Evolutionary conservation across 306 rosid genomes (phyloP).

Genomic region (Neltuma alba): DNA sequence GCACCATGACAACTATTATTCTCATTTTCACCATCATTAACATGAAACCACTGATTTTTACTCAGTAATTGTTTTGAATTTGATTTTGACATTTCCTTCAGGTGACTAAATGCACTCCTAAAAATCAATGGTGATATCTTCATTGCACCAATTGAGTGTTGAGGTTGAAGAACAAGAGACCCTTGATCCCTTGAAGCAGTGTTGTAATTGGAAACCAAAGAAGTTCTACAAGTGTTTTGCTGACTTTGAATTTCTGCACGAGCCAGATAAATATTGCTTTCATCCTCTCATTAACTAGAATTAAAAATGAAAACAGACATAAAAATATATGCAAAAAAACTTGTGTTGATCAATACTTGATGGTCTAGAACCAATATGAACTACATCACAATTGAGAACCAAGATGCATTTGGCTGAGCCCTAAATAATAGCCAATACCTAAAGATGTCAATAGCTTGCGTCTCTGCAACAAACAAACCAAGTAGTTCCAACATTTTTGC

Average conservation of each 20-base stretch:
- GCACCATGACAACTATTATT: constrained; percentile 41
- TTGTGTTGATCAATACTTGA: constrained; percentile 19
- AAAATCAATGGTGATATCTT: constrained; percentile 45
- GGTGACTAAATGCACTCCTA: constrained; percentile 68
- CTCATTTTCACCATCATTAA: constrained; percentile 39
- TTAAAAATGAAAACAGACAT: constrained; percentile 5
- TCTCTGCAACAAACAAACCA: constrained; percentile 3
- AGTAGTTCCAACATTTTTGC: constrained; percentile 10
- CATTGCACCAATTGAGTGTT: constrained; percentile 35
- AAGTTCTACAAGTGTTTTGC: constrained; percentile 39
- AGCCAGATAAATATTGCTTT: constrained; percentile 40
- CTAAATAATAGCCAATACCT: constrained; percentile 19
- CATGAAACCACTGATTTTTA: constrained; percentile 35
- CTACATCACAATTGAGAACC: constrained; percentile 27
- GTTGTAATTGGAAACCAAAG: constrained; percentile 41
- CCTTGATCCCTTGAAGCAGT: constrained; percentile 49
- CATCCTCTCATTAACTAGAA: constrained; percentile 55
- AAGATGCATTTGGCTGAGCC: constrained; percentile 23
- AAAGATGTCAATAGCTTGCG: constrained; percentile 4
- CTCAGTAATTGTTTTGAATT: constrained; percentile 44
- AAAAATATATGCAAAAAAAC: constrained; percentile 15
- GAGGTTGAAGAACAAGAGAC: constrained; percentile 42
- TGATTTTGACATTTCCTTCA: constrained; percentile 51
- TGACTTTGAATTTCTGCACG: constrained; percentile 50
- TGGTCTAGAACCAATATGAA: constrained; percentile 22